Evolutionary conservation across 148 eudicot genomes (phyloP).

Genomic region (Polygonum maritimum): DNA sequence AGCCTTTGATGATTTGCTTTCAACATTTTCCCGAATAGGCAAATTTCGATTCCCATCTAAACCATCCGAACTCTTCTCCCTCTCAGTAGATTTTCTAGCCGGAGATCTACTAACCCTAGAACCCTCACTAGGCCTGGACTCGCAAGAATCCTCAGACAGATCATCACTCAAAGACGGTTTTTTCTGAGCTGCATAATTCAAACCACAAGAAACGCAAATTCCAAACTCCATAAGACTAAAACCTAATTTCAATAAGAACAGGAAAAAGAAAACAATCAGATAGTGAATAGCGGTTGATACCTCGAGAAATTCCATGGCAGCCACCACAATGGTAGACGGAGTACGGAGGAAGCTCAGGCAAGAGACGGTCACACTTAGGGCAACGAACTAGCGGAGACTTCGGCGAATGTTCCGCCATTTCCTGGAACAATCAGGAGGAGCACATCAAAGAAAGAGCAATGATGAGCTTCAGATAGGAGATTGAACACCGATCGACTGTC

Average conservation of each 20-base stretch:
- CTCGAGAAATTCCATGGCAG: constrained; percentile 75
- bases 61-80: background rate
- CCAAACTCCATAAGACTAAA: constrained; percentile 8
- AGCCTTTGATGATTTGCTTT: constrained; percentile 14
- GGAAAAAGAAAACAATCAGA: no score
- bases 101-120: background rate
- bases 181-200: constrained; percentile 32
- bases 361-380: constrained; percentile 67
- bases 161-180: constrained; percentile 19
- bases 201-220: background rate
- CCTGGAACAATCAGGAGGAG: constrained; percentile 18
- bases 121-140: constrained; percentile 20
- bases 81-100: constrained; percentile 1
- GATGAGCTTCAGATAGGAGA: background rate
- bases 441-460: background rate
- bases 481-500: background rate
- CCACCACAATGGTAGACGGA: constrained; percentile 81
- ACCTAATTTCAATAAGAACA: constrained; percentile 9
- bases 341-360: constrained; percentile 63
- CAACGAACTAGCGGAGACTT: constrained; percentile 69
- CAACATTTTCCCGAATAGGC: constrained; percentile 9
- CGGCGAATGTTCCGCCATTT: constrained; percentile 43
- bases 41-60: background rate
- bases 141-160: constrained; percentile 22
- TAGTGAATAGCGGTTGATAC: no score